These are phyloP conservation scores for Gillenia trifoliata DNA, from an alignment of 306 rosid species.

Conservation along the genomic window DNA sequence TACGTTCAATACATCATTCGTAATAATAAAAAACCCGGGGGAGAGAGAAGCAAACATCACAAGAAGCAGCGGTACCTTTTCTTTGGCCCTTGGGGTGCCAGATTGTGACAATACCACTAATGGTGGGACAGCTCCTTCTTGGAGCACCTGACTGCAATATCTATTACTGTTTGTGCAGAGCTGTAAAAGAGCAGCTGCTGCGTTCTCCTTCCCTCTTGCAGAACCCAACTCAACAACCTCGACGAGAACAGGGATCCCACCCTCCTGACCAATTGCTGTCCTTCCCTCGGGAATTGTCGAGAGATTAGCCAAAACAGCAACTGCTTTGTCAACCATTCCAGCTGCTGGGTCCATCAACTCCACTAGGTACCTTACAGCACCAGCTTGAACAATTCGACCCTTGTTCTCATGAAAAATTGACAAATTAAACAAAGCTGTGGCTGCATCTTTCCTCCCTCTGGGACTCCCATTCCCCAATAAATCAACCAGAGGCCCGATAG, in stretches of 20 bases:
- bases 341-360: conserved; percentile 98
- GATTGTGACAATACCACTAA: conserved; percentile 83
- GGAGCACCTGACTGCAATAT: conserved; percentile 67
- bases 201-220: conserved; percentile 92
- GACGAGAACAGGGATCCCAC: conserved; percentile 87
- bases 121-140: conserved; percentile 96
- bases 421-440: conserved; percentile 91
- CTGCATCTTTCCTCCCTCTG: conserved; percentile 96
- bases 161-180: conserved; percentile 55
- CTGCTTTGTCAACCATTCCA: conserved; percentile 98
- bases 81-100: conserved; percentile 96
- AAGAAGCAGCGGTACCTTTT: conserved; percentile 51
- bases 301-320: conserved; percentile 90
- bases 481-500: conserved; percentile 83
- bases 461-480: conserved; percentile 89
- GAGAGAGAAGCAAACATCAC: conserved; percentile 9
- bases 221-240: conserved; percentile 99
- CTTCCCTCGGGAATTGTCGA: conserved; percentile 89
- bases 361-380: conserved; percentile 88
- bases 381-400: conserved; percentile 83
- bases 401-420: conserved; percentile 87
- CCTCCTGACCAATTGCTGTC: conserved; percentile 64
- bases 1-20: not conserved
- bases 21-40: not conserved
- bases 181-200: conserved; percentile 90